Evolutionary conservation across 2,329 filamentous ascomycete species (phyloP), one percentile per base, ranked within the genome.

Genomic region (Ascochyta rabiei): DNA sequence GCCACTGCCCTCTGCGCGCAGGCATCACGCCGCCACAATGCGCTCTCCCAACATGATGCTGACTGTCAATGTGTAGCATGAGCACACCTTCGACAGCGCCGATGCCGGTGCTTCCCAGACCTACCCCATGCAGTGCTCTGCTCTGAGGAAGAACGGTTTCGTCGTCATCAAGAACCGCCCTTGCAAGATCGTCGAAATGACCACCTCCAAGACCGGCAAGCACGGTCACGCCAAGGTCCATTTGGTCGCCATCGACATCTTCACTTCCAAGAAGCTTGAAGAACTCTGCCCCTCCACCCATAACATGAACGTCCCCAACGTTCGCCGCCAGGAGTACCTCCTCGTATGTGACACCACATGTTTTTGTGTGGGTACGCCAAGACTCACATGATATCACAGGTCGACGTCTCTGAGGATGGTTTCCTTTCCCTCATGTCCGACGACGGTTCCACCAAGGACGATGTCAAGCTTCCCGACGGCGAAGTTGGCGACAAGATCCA

Each of bases 141-240:
- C 96, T 75, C 87, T 99, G 86, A 90, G 95, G 80, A 98, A 99
- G 93, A 96, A 96, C 89, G 93, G 95, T 69, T 89, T 90, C 86
- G 95, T 99, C 80, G 89, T 93, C 80, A 98, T 99, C 84, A 99
- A 99, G 89, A 83, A 85, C 82, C 95, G 95, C 74, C 96, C 95
- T 74, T 99, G 95, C 93, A 99, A 98, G 90, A 99, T 99, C 75
- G 91, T 98, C 81, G 95, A 99, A 78, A 99, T 99, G 96, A 96
- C 92, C 71, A 99, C 95, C 84, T 99, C 95, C 81, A 99, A 99
- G 93, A 99, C 95, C 71, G 95, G 95, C 83, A 99, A 99, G 91
- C 95, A 99, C 90, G 95, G 95, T 81, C 96, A 99, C 90, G 95
- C 95, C 83, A 99, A 99, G 89, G 95, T 99, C 80, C 93, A 99